A percentile compares a stretch with the other conserved stretches of the same genome.
phyloP scores from a whole-genome alignment of 805 yeast genomes.

The Candida montana region DNA sequence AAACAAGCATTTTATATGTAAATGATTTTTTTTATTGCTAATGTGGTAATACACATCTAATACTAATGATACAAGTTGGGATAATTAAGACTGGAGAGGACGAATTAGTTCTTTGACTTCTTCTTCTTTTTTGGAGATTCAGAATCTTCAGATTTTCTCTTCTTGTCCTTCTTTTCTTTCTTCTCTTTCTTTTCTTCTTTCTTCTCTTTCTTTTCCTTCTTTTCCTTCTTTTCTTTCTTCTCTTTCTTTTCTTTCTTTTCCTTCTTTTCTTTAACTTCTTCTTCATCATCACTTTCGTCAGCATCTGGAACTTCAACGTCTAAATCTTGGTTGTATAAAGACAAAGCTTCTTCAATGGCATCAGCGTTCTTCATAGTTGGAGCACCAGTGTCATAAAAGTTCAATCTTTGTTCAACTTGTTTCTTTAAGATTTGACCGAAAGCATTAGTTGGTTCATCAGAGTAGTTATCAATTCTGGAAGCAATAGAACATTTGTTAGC shows the following conservation, averaged over 20 bases:
- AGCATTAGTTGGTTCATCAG: slow-evolving; percentile 86
- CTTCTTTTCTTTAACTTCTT: slow-evolving; percentile 27
- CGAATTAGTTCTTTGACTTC: slow-evolving; percentile 23
- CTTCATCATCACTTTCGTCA: slow-evolving; percentile 32
- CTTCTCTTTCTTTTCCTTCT: slow-evolving; percentile 47
- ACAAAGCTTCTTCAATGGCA: slow-evolving; percentile 89
- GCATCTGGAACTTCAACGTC: slow-evolving; percentile 39
- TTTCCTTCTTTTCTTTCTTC: slow-evolving; percentile 44
- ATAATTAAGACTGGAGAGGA: neutral
- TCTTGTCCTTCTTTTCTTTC: slow-evolving; percentile 48
- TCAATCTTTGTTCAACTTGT: slow-evolving; percentile 97
- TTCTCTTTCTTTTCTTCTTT: slow-evolving; percentile 46
- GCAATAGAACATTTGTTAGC: slow-evolving; percentile 99
- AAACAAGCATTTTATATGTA: no score
- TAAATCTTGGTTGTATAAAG: slow-evolving; percentile 44
- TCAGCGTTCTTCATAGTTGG: slow-evolving; percentile 95
- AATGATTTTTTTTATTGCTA: neutral
- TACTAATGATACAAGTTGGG: slow-evolving; percentile 3
- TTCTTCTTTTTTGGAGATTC: slow-evolving; percentile 32
- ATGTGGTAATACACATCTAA: neutral
- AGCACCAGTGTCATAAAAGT: slow-evolving; percentile 93
- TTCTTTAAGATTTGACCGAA: slow-evolving; percentile 89
- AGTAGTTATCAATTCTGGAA: slow-evolving; percentile 94
- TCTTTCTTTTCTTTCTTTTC: slow-evolving; percentile 42
- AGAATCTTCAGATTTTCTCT: slow-evolving; percentile 32